A percentile compares a stretch with the other conserved stretches of the same genome.
Evolutionary conservation across 768 basidiomycete species (phyloP).

Genomic region (Russula ochroleuca): DNA sequence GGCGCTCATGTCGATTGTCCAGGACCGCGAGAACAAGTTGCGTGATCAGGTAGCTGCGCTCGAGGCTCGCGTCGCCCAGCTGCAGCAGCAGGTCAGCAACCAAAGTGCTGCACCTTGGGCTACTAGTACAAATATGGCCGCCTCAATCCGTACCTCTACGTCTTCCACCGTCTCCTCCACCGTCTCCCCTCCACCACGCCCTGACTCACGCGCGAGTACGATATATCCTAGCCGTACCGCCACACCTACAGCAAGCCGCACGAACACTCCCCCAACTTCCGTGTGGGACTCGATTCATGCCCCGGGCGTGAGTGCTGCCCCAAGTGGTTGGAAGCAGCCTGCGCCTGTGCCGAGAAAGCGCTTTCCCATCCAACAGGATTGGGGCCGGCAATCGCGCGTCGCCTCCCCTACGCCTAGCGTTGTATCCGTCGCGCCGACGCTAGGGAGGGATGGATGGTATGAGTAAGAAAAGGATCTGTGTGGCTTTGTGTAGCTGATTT

Average conservation of each 20-base stretch:
- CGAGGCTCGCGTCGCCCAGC: conserved; percentile 53
- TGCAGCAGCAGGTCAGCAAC: conserved; percentile 37
- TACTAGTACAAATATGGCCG: conserved; percentile 18
- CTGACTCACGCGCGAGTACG: conserved; percentile 73
- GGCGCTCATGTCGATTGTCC: conserved; percentile 11
- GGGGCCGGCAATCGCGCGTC: conserved; percentile 34
- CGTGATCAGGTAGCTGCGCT: conserved; percentile 62
- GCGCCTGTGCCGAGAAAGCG: not conserved
- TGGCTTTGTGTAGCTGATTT: not conserved
- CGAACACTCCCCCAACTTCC: conserved; percentile 51
- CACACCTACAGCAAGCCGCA: conserved; percentile 47
- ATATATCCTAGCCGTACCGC: conserved; percentile 50
- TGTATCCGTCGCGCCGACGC: conserved; percentile 66
- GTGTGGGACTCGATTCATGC: conserved; percentile 75
- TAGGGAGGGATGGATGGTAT: conserved; percentile 79
- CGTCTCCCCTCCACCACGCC: conserved; percentile 49
- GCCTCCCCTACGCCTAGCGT: conserved; percentile 75
- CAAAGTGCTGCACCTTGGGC: conserved; percentile 51
- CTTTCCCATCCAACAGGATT: conserved; percentile 17
- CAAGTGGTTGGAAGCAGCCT: conserved; percentile 23
- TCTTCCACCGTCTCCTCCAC: too few species aligned
- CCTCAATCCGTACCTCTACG: too few species aligned
- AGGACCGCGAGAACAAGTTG: conserved; percentile 70
- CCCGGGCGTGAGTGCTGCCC: conserved; percentile 25
- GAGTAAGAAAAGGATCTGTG: conserved; percentile 36